These are phyloP conservation scores for Neonectria magnoliae DNA, from an alignment of 2,329 filamentous ascomycete species.

Conservation along the genomic window DNA sequence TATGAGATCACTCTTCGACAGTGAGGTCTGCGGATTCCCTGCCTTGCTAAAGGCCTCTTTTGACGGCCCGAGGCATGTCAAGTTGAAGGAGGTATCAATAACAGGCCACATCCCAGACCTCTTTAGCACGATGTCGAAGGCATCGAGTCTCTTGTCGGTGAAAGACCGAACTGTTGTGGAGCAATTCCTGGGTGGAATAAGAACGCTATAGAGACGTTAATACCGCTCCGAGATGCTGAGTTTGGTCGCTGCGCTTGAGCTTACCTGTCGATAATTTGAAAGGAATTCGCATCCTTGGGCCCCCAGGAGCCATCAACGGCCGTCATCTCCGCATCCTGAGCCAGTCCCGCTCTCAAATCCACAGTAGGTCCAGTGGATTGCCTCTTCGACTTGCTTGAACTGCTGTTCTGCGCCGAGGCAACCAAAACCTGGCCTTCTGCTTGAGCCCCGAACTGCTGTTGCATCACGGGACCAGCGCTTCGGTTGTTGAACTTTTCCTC, in stretches of 20 bases:
- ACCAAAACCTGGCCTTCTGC: constrained; percentile 35
- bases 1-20: constrained; percentile 21
- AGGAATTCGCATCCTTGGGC: constrained; percentile 24
- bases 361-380: constrained; percentile 16
- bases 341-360: constrained; percentile 28
- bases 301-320: constrained; percentile 36
- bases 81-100: constrained; percentile 30
- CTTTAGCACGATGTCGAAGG: constrained; percentile 26
- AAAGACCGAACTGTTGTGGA: constrained; percentile 24
- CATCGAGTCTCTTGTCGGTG: constrained; percentile 21
- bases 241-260: background rate
- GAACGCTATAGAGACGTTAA: constrained; percentile 18
- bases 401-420: background rate
- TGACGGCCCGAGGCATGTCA: constrained; percentile 36
- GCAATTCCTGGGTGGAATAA: constrained; percentile 28
- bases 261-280: constrained; percentile 35
- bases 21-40: constrained; percentile 20
- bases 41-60: constrained; percentile 30
- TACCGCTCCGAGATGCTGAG: background rate
- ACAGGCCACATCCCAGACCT: constrained; percentile 28
- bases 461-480: constrained; percentile 22
- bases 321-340: constrained; percentile 34
- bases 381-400: background rate
- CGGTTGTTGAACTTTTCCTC: constrained; percentile 33
- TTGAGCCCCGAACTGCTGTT: constrained; percentile 18